Conservation (phyloP, 257 asterid genomes). For the Linaria vulgaris region DNA sequence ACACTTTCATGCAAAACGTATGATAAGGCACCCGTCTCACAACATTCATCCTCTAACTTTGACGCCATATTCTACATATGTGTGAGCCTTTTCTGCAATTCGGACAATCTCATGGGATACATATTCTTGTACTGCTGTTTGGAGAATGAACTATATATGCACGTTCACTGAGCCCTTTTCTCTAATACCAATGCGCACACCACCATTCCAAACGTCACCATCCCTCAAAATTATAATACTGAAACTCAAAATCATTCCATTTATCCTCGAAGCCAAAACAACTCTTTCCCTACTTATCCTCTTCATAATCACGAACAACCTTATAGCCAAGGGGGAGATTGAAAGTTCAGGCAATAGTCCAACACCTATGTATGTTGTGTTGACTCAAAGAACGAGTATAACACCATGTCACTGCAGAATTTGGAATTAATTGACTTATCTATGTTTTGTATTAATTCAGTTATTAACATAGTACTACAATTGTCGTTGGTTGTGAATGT, state of each 20-base stretch:
- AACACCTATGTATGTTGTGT: too few relatives aligned
- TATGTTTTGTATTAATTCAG: too few relatives aligned
- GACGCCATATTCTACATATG: slow-evolving; percentile 57
- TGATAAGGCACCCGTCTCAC: slow-evolving; percentile 53
- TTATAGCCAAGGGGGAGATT: too few relatives aligned
- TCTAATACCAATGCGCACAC: slow-evolving; percentile 19
- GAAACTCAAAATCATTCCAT: slow-evolving; percentile 10
- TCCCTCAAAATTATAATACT: not conserved
- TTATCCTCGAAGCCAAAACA: slow-evolving; percentile 8
- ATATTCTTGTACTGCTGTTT: slow-evolving; percentile 59
- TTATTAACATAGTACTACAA: too few relatives aligned
- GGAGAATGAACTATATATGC: slow-evolving; percentile 66
- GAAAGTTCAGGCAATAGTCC: too few relatives aligned
- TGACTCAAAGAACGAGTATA: too few relatives aligned
- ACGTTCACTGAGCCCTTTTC: slow-evolving; percentile 56
- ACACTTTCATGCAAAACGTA: slow-evolving; percentile 52
- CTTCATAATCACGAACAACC: not conserved
- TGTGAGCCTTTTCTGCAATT: slow-evolving; percentile 50
- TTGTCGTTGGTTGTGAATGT: too few relatives aligned
- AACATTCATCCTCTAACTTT: slow-evolving; percentile 53
- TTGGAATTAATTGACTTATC: too few relatives aligned
- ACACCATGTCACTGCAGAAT: too few relatives aligned
- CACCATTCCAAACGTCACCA: slow-evolving; percentile 24
- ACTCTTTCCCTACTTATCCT: slow-evolving; percentile 5
- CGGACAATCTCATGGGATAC: slow-evolving; percentile 45